Percentiles rank a stretch among this genome's conserved stretches.
Evolutionary conservation across 78 protist species (phyloP).

Genomic region (Dictyostelium intermedium): DNA sequence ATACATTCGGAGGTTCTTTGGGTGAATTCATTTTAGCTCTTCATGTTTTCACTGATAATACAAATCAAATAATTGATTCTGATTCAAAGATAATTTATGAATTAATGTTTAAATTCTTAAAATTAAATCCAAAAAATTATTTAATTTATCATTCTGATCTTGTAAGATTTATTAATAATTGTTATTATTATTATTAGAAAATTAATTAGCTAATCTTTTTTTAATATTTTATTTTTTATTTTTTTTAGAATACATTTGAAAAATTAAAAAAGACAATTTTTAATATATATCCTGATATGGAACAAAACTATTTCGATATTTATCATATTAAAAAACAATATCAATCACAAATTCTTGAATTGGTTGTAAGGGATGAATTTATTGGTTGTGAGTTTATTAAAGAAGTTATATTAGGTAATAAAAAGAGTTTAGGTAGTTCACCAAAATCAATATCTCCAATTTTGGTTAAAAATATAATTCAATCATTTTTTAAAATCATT

Average conservation of each 20-base stretch:
- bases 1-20: not conserved
- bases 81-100: not conserved
- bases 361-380: not conserved
- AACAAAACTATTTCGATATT: not conserved
- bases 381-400: conserved; percentile 26
- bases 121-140: not conserved
- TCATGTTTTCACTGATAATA: not conserved
- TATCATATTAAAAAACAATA: not conserved
- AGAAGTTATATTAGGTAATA: not conserved
- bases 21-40: not conserved
- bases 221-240: not conserved
- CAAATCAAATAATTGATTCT: not conserved
- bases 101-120: not conserved
- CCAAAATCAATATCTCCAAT: not conserved
- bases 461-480: not conserved
- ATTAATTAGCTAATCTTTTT: not conserved
- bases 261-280: not conserved
- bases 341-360: not conserved
- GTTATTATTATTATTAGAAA: not conserved
- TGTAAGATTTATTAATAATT: not conserved
- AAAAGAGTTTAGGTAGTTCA: not conserved
- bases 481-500: not conserved
- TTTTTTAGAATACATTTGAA: not conserved
- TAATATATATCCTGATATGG: not conserved
- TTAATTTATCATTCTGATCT: conserved; percentile 5